Percentiles rank a stretch among this genome's conserved stretches.
phyloP scores from a whole-genome alignment of 2,329 filamentous ascomycete genomes.

The Talaromyces sp. region DNA sequence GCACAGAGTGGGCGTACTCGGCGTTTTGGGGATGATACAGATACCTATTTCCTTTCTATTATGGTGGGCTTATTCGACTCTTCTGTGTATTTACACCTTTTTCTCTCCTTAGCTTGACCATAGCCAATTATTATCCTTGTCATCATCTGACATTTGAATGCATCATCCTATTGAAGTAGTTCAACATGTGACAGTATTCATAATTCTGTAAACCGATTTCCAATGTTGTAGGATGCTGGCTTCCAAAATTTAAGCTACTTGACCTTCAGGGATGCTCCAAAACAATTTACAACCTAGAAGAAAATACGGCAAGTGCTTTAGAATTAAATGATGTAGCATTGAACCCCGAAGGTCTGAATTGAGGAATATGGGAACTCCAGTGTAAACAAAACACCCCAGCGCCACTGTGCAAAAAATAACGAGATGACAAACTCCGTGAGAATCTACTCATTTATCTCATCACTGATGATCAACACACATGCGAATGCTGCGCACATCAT shows the following conservation, averaged over 20 bases:
- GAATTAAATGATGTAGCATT: too few species aligned
- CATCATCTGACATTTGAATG: neutral
- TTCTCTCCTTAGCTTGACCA: neutral
- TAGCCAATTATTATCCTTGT: constrained; percentile 2
- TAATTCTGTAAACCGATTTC: too few species aligned
- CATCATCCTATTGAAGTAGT: too few species aligned
- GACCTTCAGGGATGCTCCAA: too few species aligned
- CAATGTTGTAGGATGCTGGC: too few species aligned
- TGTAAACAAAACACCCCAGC: constrained; percentile 7
- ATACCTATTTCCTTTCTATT: constrained; percentile 25
- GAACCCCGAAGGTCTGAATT: neutral
- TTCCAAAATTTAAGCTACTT: too few species aligned
- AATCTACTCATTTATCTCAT: constrained; percentile 20
- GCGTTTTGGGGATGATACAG: constrained; percentile 17
- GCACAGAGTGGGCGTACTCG: constrained; percentile 15
- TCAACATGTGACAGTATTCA: too few species aligned
- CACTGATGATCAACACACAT: constrained; percentile 22
- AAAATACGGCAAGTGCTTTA: too few species aligned
- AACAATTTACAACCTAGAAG: too few species aligned
- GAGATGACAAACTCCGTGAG: constrained; percentile 21
- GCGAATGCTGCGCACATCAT: constrained; percentile 4
- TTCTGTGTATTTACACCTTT: constrained; percentile 3
- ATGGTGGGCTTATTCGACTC: constrained; percentile 10
- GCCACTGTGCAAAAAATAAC: constrained; percentile 21
- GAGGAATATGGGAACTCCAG: neutral